Base-by-base conservation (phyloP, 352 stramenopile genomes). In the Phytophthora melonis region DNA sequence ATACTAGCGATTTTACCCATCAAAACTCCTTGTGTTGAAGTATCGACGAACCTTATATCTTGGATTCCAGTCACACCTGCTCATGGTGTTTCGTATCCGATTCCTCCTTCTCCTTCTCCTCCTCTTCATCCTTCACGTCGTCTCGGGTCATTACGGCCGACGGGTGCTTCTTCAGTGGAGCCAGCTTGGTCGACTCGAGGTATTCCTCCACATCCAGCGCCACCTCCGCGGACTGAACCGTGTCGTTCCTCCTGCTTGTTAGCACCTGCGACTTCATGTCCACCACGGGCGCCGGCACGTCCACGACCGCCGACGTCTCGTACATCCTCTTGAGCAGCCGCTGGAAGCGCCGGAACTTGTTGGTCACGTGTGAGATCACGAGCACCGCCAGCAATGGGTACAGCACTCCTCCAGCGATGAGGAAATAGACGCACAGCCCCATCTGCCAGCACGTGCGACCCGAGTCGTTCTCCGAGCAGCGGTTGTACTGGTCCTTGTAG, bases 401-500 rank as follows among this genome's bases (percentile, higher is more conserved):
- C 32, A 92, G 54, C 3, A 93, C 71, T 1, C 81, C 82, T 8
- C 64, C 73, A n/a, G 66, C 73, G 19, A 94, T 70, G 11, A 87
- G 30, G 1, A 93, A 72, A 57, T 93, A 95, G 13, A 92, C 57
- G 50, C 81, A 89, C 4, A 78, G 47, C 14, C 86, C 85, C n/a
- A 95, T 87, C 27, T 84, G 75, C 88, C 88, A 95, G 65, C 88
- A 95, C 52, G 70, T 86, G n/a, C 87, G 83, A 13, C 79, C 66
- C 1, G 66, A 65, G 52, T 77, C 54, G 65, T 93, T 93, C 57
- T 88, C 81, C 10, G 61, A 80, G 76, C 88, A 95, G 53, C 87
- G 88, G 21, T 81, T 93, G 63, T 77, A 93, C 68, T 95, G 84
- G 69, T 95, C 86, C 62, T 88, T 87, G 79, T 95, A 95, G 58